Percentiles rank a stretch among this genome's conserved stretches.
These are phyloP conservation scores for Mayamaea pseudoterrestris DNA, from an alignment of 108 stramenopile species.

Conservation along the genomic window DNA sequence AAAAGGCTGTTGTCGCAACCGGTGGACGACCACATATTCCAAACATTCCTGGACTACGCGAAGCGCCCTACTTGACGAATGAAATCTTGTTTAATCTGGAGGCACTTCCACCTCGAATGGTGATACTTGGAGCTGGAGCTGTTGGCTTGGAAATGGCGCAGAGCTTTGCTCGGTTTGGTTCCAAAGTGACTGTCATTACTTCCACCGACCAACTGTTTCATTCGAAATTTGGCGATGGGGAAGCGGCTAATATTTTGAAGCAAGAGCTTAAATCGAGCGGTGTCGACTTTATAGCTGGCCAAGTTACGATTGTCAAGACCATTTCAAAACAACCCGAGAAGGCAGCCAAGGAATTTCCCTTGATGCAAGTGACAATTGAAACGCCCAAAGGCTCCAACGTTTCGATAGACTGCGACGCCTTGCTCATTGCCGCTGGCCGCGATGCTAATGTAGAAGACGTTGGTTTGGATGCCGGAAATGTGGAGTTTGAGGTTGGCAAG, in stretches of 20 bases:
- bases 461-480: constrained; percentile 76
- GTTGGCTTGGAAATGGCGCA: constrained; percentile 97
- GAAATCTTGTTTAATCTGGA: constrained; percentile 84
- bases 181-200: constrained; percentile 69
- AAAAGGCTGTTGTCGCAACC: constrained; percentile 86
- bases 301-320: constrained; percentile 37
- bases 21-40: constrained; percentile 78
- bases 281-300: constrained; percentile 47
- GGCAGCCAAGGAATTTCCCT: constrained; percentile 27
- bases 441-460: constrained; percentile 82
- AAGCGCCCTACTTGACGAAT: constrained; percentile 84
- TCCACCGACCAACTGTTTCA: constrained; percentile 50
- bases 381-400: constrained; percentile 9
- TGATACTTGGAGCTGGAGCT: constrained; percentile 88
- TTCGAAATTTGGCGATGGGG: constrained; percentile 61
- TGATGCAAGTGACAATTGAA: constrained; percentile 44
- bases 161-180: constrained; percentile 84
- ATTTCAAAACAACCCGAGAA: constrained; percentile 12
- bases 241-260: constrained; percentile 55
- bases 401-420: constrained; percentile 53
- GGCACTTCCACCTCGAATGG: constrained; percentile 78
- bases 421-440: constrained; percentile 85
- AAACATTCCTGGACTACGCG: constrained; percentile 50
- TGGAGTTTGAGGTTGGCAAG: constrained; percentile 54
- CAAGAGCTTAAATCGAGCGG: constrained; percentile 57